Conservation (phyloP, 2,329 filamentous ascomycete genomes). For the Lachnellula subtilissima region DNA sequence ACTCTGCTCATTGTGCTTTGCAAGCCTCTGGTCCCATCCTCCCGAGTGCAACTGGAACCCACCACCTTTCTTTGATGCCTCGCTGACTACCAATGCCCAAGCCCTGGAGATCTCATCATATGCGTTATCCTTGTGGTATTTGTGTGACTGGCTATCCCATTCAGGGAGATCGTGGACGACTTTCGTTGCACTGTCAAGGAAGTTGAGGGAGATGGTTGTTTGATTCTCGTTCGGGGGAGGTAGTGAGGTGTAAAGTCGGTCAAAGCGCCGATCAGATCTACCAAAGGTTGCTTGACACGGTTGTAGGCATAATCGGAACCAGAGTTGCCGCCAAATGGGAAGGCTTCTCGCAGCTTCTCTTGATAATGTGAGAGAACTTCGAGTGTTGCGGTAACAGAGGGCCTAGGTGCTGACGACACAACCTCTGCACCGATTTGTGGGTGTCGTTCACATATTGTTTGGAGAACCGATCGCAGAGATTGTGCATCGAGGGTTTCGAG, state of each 20-base stretch:
- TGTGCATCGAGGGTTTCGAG: slow-evolving; percentile 87
- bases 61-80: slow-evolving; percentile 84
- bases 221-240: slow-evolving; percentile 87
- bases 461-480: slow-evolving; percentile 80
- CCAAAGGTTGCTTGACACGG: slow-evolving; percentile 75
- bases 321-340: slow-evolving; percentile 78
- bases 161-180: slow-evolving; percentile 85
- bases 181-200: slow-evolving; percentile 83
- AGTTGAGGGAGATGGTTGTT: slow-evolving; percentile 75
- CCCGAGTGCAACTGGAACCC: slow-evolving; percentile 86
- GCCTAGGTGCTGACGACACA: slow-evolving; percentile 76
- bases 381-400: slow-evolving; percentile 74
- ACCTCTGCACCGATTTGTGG: slow-evolving; percentile 83
- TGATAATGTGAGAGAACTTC: slow-evolving; percentile 80
- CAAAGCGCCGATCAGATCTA: slow-evolving; percentile 79
- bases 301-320: slow-evolving; percentile 94
- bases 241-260: slow-evolving; percentile 95
- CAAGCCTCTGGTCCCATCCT: slow-evolving; percentile 84
- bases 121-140: slow-evolving; percentile 87
- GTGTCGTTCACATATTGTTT: slow-evolving; percentile 84
- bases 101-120: slow-evolving; percentile 95
- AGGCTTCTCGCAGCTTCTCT: slow-evolving; percentile 67
- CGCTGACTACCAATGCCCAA: slow-evolving; percentile 86
- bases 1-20: slow-evolving; percentile 82
- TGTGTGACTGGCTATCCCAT: slow-evolving; percentile 85